phyloP scores from a whole-genome alignment of 2,329 filamentous ascomycete genomes.

The Xylariomycetidae sp. region DNA sequence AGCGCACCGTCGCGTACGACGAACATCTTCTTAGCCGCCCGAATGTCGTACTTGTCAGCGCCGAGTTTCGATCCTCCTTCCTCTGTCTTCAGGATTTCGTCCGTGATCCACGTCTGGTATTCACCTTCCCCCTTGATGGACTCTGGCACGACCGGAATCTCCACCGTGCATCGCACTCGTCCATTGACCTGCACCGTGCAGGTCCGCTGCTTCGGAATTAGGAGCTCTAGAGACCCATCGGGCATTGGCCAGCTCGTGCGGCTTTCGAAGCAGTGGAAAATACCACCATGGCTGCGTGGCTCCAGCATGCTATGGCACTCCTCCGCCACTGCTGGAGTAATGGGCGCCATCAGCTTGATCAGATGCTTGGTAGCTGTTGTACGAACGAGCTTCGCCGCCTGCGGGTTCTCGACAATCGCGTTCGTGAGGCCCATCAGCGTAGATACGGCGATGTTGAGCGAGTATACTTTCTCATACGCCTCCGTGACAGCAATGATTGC shows the following conservation, averaged over 20 bases:
- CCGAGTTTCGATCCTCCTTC: constrained; percentile 53
- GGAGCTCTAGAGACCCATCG: constrained; percentile 44
- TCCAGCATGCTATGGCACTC: constrained; percentile 67
- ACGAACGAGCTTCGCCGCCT: constrained; percentile 37
- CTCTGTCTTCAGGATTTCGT: constrained; percentile 53
- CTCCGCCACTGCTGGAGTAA: constrained; percentile 74
- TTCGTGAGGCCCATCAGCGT: constrained; percentile 81
- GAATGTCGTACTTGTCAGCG: constrained; percentile 38
- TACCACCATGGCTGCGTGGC: constrained; percentile 31
- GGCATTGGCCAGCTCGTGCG: constrained; percentile 56
- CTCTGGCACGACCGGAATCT: constrained; percentile 49
- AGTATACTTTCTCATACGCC: constrained; percentile 65
- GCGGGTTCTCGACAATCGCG: constrained; percentile 42
- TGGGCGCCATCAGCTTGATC: constrained; percentile 68
- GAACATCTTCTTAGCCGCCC: constrained; percentile 25
- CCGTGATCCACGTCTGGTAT: constrained; percentile 55
- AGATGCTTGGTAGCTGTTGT: constrained; percentile 48
- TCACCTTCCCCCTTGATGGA: constrained; percentile 26
- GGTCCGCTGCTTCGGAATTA: constrained; percentile 43
- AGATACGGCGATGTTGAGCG: constrained; percentile 77
- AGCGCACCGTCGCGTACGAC: constrained; percentile 53
- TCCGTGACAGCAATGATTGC: constrained; percentile 61
- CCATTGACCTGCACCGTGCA: constrained; percentile 76
- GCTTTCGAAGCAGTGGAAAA: no score
- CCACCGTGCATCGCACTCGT: constrained; percentile 63